Evolutionary conservation across 164 flowering plant genomes (phyloP).

Genomic region (Magnolia officinalis): DNA sequence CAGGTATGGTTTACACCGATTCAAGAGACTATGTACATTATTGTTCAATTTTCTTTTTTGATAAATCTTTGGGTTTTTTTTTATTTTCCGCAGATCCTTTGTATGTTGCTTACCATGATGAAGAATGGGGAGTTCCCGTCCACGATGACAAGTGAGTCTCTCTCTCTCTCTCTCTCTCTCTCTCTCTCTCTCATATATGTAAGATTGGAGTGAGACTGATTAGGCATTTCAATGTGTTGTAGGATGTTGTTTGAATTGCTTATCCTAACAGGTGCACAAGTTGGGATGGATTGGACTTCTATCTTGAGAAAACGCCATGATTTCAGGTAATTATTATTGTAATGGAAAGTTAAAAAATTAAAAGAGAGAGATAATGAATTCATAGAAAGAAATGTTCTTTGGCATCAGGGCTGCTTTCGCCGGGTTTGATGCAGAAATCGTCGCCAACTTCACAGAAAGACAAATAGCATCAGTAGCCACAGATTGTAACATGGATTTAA

Average conservation of each 20-base stretch:
- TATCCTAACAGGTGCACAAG: constrained; percentile 75
- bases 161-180: constrained; percentile 20
- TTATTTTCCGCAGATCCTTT: constrained; percentile 52
- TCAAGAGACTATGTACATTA: no score
- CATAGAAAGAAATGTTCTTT: neutral
- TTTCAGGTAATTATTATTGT: constrained; percentile 42
- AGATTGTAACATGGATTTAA: constrained; percentile 53
- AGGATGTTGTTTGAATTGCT: constrained; percentile 83
- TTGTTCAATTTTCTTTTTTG: neutral
- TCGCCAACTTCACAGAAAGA: constrained; percentile 57
- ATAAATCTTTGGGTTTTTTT: neutral
- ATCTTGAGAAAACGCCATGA: constrained; percentile 70
- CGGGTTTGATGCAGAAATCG: constrained; percentile 66
- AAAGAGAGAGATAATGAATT: neutral
- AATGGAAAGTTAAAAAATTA: neutral
- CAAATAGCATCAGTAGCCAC: constrained; percentile 48
- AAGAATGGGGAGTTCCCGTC: constrained; percentile 95
- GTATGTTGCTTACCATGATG: constrained; percentile 86
- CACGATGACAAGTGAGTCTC: constrained; percentile 73
- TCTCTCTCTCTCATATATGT: neutral
- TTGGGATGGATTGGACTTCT: constrained; percentile 92
- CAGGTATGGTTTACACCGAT: constrained; percentile 40
- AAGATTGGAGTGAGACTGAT: neutral
- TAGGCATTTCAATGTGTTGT: constrained; percentile 9
- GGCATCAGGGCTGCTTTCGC: constrained; percentile 67